phyloP scores from a whole-genome alignment of 768 basidiomycete species.

The Mycena crocata region DNA sequence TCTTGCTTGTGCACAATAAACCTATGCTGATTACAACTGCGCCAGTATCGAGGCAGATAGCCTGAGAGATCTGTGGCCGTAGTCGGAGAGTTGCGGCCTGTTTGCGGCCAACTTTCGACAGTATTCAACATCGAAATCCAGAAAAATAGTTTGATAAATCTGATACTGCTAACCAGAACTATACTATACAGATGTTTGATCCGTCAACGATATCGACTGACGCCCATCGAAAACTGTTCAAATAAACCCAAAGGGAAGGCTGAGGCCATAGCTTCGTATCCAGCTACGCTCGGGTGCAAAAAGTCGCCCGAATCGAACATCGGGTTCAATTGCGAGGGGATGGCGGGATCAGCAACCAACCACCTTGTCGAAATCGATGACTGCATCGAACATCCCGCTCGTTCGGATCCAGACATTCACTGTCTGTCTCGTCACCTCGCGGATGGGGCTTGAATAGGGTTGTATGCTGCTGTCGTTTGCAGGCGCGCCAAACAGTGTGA shows the following conservation, averaged over 20 bases:
- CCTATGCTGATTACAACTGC: too few relatives aligned
- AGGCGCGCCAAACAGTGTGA: constrained; percentile 58
- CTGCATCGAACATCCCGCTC: constrained; percentile 56
- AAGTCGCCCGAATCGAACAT: constrained; percentile 58
- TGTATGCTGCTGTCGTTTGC: constrained; percentile 46
- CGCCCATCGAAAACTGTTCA: constrained; percentile 40
- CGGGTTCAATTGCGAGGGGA: constrained; percentile 50
- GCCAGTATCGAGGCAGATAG: too few relatives aligned
- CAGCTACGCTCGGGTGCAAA: constrained; percentile 60
- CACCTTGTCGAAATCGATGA: constrained; percentile 62
- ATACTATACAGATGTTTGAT: too few relatives aligned
- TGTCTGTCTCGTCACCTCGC: constrained; percentile 54
- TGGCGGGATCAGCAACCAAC: constrained; percentile 58
- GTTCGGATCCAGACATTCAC: constrained; percentile 58
- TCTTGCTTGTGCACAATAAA: too few relatives aligned
- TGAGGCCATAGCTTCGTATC: constrained; percentile 56
- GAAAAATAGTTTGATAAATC: too few relatives aligned
- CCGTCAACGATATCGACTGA: constrained; percentile 23
- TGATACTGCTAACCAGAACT: too few relatives aligned
- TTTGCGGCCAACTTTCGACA: too few relatives aligned
- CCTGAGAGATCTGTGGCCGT: too few relatives aligned
- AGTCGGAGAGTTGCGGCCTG: too few relatives aligned
- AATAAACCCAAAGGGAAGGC: constrained; percentile 56
- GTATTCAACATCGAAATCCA: too few relatives aligned
- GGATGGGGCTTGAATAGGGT: constrained; percentile 51